These are phyloP conservation scores for Syzygium syzygioides DNA, from an alignment of 441 rosid species.

Conservation along the genomic window DNA sequence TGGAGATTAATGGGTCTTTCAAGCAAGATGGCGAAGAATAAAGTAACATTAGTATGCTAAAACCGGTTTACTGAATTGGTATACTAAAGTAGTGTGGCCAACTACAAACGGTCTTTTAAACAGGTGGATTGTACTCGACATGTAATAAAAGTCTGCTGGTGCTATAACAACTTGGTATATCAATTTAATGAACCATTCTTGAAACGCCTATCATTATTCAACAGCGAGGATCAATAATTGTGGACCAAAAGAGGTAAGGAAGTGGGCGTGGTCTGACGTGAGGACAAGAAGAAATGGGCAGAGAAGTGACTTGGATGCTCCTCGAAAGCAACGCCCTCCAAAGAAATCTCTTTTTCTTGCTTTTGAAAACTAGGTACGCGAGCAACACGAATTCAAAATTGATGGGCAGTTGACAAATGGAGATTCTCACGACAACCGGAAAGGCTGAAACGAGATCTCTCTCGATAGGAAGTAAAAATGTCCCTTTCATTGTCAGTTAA, in stretches of 20 bases:
- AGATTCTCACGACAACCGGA: background rate
- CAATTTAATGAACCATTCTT: background rate
- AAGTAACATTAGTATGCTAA: background rate
- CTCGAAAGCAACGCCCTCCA: background rate
- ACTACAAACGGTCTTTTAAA: background rate
- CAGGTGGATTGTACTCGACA: background rate
- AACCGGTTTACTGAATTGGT: background rate
- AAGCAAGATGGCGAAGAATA: background rate
- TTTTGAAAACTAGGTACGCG: background rate
- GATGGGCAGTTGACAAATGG: background rate
- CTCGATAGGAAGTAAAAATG: background rate
- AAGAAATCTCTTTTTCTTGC: background rate
- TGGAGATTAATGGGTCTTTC: background rate
- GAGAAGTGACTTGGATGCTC: background rate
- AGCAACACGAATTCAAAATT: background rate
- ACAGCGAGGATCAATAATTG: background rate
- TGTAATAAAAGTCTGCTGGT: background rate
- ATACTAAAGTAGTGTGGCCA: background rate
- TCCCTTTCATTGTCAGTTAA: background rate
- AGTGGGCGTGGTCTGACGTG: background rate
- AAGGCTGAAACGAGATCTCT: background rate
- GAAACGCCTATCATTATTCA: background rate
- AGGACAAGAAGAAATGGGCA: background rate
- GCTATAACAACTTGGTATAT: background rate
- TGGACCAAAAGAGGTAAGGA: background rate